Evolutionary conservation across 75 land plant species (phyloP).

Genomic region (Isoetes taiwanensis): DNA sequence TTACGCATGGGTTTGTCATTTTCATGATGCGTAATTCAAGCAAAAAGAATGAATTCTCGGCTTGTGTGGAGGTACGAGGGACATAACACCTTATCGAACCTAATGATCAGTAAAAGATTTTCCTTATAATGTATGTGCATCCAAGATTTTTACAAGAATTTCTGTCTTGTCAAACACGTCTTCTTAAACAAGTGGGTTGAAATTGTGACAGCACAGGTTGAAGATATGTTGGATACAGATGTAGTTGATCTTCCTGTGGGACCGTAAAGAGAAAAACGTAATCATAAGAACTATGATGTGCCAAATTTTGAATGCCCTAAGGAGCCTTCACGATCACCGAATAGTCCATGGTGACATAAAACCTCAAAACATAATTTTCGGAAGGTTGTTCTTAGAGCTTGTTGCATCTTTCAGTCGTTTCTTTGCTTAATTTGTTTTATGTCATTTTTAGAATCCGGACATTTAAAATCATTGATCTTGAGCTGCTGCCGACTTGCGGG

Average conservation of each 20-base stretch:
- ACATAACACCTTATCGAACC: conserved; percentile 65
- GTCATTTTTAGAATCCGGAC: conserved; percentile 41
- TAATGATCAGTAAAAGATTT: conserved; percentile 79
- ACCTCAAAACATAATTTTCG: conserved; percentile 94
- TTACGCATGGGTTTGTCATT: no score
- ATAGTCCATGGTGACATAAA: conserved; percentile 97
- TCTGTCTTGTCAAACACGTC: background rate
- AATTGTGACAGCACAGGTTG: conserved; percentile 49
- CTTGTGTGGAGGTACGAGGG: conserved; percentile 93
- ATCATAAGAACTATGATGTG: conserved; percentile 79
- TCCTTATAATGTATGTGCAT: conserved; percentile 81
- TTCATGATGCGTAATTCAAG: conserved; percentile 42
- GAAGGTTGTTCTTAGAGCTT: no score
- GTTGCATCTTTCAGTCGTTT: no score
- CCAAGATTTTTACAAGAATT: background rate
- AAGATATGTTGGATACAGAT: conserved; percentile 62
- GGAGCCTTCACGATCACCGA: conserved; percentile 83
- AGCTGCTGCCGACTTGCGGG: conserved; percentile 91
- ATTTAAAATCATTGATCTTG: conserved; percentile 98
- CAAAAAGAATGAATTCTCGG: conserved; percentile 83
- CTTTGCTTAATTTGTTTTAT: no score
- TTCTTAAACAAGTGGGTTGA: background rate
- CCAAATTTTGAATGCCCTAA: conserved; percentile 69
- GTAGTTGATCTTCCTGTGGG: conserved; percentile 72
- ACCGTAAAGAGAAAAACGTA: conserved; percentile 72